Percentiles rank a stretch among this genome's conserved stretches.
Conservation (phyloP, 345 rosid genomes). For the Anastatica hierochuntica region DNA sequence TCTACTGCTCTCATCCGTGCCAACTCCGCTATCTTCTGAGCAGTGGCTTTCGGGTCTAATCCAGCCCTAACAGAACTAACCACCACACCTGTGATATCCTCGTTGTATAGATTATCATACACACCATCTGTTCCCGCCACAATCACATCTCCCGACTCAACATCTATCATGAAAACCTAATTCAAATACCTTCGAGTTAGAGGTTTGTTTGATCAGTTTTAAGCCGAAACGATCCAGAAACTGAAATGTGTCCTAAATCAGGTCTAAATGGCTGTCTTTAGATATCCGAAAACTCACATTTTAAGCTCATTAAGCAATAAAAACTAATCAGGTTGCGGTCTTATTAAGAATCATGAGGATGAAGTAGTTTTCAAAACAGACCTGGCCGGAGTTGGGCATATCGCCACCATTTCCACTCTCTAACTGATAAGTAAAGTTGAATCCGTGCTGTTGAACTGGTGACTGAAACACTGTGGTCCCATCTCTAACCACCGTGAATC, state of each 20-base stretch:
- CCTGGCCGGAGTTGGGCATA: slow-evolving; percentile 88
- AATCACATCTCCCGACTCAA: slow-evolving; percentile 67
- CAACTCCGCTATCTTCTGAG: slow-evolving; percentile 77
- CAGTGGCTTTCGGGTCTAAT: slow-evolving; percentile 56
- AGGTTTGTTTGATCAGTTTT: background rate
- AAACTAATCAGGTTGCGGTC: too few species aligned
- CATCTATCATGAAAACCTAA: slow-evolving; percentile 78
- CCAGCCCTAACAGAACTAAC: slow-evolving; percentile 69
- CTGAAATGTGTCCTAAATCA: too few species aligned
- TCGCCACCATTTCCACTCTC: slow-evolving; percentile 68
- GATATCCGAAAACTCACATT: too few species aligned
- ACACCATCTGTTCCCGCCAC: slow-evolving; percentile 95
- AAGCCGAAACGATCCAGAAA: too few species aligned
- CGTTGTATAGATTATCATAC: slow-evolving; percentile 80
- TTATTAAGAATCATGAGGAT: too few species aligned
- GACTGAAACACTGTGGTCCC: slow-evolving; percentile 76
- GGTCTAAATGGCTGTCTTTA: too few species aligned
- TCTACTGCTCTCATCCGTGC: slow-evolving; percentile 77
- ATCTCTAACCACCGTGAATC: slow-evolving; percentile 83
- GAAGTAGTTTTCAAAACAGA: slow-evolving; percentile 12
- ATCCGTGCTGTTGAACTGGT: slow-evolving; percentile 89
- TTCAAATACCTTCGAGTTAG: too few species aligned
- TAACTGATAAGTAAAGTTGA: slow-evolving; percentile 89
- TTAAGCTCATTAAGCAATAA: too few species aligned
- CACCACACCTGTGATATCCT: slow-evolving; percentile 68